Base-by-base conservation (phyloP, 164 flowering plant species). In the Cinnamomum micranthum region DNA sequence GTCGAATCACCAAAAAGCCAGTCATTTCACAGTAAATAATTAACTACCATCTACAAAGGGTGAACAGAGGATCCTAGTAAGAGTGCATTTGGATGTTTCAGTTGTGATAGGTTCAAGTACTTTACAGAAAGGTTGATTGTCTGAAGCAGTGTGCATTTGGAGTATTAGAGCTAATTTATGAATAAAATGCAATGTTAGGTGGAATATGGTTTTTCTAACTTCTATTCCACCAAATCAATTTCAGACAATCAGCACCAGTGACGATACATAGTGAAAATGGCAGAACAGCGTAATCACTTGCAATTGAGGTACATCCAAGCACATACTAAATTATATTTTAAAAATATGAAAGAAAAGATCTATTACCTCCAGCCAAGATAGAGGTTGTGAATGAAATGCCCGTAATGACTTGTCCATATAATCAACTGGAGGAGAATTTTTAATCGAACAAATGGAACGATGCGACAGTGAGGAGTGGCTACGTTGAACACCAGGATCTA, bases 361-460 rank as follows among this genome's bases (percentile, higher is more conserved):
- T 67, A 11, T 75, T 87, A 92, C 97, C 97, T 90, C 93, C 78
- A 81, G 77, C 85, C 86, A 84, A 77, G 95, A 90, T 80, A 89
- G 83, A 14, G 98, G 98, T 80, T 95, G 97, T 28, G 99, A 95
- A 79, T 93, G 94, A 77, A 95, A 92, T 27, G 89, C 81, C 51
- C 90, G 88, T 22, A 91, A 50, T 62, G 90, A 80, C 80, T 81
- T 87, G 24, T 66, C 85, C 58, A 86, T 70, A 60, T 79, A 74
- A 19, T 92, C 94, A 73, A 60, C 83, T 11, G 87, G 86, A 71
- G 88, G 87, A 75, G 93, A 86, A 71, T 80, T 70, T 84, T 83
- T 86, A 25, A 78, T 73, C 52, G 82, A 41, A 79, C 84, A 81
- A 60, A 82, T 77, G 24, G 97, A 82, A 33, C 77, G 88, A 28